Evolutionary conservation across 805 yeast species (phyloP).

Genomic region (Suhomyces xylopsoci): DNA sequence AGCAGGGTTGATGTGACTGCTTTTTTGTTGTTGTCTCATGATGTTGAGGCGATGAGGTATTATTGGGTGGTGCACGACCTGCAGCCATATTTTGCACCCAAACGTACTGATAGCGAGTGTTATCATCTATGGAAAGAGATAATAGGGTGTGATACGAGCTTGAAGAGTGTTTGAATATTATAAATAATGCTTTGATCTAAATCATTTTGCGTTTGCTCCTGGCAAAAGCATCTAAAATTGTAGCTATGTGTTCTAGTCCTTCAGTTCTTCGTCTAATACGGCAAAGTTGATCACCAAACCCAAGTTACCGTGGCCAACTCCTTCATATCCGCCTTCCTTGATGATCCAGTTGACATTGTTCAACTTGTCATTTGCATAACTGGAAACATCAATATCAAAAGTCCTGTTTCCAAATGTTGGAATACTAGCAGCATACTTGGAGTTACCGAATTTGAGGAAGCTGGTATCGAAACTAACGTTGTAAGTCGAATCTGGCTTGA

Average conservation of each 20-base stretch:
- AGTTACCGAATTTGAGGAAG: slow-evolving; percentile 47
- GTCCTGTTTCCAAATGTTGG: slow-evolving; percentile 48
- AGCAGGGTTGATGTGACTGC: slow-evolving; percentile 15
- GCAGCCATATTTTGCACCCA: neutral
- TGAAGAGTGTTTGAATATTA: neutral
- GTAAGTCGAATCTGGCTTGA: slow-evolving; percentile 38
- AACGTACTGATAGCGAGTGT: neutral
- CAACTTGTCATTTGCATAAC: slow-evolving; percentile 42
- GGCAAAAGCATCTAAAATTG: neutral
- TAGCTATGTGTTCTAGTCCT: neutral
- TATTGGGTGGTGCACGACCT: neutral
- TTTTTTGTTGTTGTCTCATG: slow-evolving; percentile 10
- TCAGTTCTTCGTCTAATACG: slow-evolving; percentile 28
- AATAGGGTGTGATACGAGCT: neutral
- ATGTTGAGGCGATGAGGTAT: slow-evolving; percentile 1
- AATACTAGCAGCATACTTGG: slow-evolving; percentile 48
- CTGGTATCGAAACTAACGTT: slow-evolving; percentile 54
- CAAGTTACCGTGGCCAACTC: slow-evolving; percentile 27
- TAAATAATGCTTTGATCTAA: neutral
- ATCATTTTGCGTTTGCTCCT: neutral
- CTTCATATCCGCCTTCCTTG: slow-evolving; percentile 35
- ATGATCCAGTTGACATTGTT: slow-evolving; percentile 47
- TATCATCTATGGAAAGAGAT: neutral
- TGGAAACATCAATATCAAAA: slow-evolving; percentile 41
- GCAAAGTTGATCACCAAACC: slow-evolving; percentile 40